Base-by-base conservation (phyloP, 1,139 yeast species). In the Candida sanyaensis region DNA sequence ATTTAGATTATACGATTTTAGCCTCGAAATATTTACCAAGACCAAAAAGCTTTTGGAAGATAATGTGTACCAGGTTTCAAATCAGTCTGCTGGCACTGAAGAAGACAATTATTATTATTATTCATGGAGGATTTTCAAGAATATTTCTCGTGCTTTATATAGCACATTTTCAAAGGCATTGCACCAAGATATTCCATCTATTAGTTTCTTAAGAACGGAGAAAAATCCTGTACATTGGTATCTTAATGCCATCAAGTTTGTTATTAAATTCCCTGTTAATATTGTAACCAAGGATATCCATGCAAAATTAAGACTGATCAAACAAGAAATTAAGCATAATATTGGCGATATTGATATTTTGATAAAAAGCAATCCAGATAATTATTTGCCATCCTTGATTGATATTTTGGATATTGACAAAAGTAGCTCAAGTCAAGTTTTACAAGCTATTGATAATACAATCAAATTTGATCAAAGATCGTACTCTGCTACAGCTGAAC, bases 401-500 rank as follows among this genome's bases (percentile, higher is more conserved):
- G 23, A 29, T n/a, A 51, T 59, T 2, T 51, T 59, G 41, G 39
- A 41, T 27, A 52, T 55, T 42, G 51, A 50, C 45, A 37, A 47
- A 27, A 47, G 55, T 37, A 54, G 63, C 1, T n/a, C 29, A 17
- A 44, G 41, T 23, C 45, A 31, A 41, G 27, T 49, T 1, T 28
- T 42, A 24, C 49, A 49, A 43, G 45, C 48, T 2, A 46, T 43
- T 17, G 43, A 41, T 11, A 33, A 37, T 32, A 24, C 59, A 1
- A 43, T 51, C 26, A 39, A 50, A 10, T 52, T 56, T 41, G 50
- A 53, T 27, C 30, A 29, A n/a, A 44, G 44, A 28, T 37, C 43
- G 7, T 48, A 52, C 8, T 23, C 36, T 8, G 38, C 34, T 53
- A 69, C 60, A 51, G 69, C 50, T 63, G 69, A 59, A 33, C 96